Percentiles rank a stretch among this genome's conserved stretches.
Conservation (phyloP, 257 asterid species). For the Linaria vulgaris region DNA sequence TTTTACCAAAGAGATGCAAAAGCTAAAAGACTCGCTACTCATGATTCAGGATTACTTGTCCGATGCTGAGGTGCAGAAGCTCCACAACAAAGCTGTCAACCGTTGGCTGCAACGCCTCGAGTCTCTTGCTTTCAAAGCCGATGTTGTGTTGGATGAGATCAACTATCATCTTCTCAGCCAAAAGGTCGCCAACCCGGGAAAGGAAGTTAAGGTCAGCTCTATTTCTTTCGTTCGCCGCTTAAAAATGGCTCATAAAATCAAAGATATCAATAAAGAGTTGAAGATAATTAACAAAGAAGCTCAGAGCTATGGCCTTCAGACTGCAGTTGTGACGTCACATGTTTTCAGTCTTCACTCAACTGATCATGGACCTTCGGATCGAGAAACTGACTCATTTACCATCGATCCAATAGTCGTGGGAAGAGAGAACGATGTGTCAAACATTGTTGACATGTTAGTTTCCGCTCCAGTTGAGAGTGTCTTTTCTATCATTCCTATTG, state of each 20-base stretch:
- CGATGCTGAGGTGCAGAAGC: no score
- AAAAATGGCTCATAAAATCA: no score
- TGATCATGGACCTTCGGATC: not conserved
- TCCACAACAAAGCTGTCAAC: no score
- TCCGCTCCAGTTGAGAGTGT: not conserved
- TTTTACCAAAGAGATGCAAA: not conserved
- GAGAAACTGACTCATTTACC: not conserved
- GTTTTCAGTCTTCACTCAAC: no score
- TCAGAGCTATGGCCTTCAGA: not conserved
- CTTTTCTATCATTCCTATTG: conserved; percentile 5
- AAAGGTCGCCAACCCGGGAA: no score
- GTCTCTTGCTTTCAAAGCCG: no score
- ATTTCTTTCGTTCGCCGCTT: no score
- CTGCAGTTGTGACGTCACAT: not conserved
- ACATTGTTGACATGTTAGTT: not conserved
- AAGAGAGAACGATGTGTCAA: not conserved
- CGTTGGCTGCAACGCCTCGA: no score
- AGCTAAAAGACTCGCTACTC: not conserved
- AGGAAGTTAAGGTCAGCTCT: no score
- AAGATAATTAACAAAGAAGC: not conserved
- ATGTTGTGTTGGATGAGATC: no score
- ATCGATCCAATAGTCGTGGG: not conserved
- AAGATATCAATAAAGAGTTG: no score
- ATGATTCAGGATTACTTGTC: conserved; percentile 11
- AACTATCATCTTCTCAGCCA: no score